Evolutionary conservation across 208 protist genomes (phyloP).

Genomic region (Trypanosoma melophagium): DNA sequence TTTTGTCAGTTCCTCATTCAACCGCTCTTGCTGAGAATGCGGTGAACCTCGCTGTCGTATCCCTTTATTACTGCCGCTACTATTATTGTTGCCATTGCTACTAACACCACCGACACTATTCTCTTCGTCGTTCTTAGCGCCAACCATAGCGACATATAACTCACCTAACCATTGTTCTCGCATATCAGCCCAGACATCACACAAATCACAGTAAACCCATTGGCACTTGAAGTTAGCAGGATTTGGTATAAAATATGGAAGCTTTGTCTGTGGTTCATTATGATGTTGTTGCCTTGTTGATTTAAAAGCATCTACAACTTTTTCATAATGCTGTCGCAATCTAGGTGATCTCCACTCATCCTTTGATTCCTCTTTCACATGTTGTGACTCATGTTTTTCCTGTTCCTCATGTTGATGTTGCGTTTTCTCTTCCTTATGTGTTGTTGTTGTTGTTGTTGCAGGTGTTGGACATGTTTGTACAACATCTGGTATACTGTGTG

Average conservation of each 20-base stretch:
- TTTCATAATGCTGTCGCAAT: constrained; percentile 17
- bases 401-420: not conserved
- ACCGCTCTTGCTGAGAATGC: constrained; percentile 18
- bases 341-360: constrained; percentile 29
- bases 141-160: constrained; percentile 33
- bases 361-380: not conserved
- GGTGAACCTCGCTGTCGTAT: not conserved
- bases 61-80: not conserved
- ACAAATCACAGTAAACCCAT: constrained; percentile 54
- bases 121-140: constrained; percentile 1
- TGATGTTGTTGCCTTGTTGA: not conserved
- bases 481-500: constrained; percentile 35
- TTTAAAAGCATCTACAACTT: constrained; percentile 19
- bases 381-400: not conserved
- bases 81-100: not conserved
- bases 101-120: not conserved
- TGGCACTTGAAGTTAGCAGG: constrained; percentile 61
- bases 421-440: not conserved
- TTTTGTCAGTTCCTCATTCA: constrained; percentile 57
- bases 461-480: constrained; percentile 22
- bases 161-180: constrained; percentile 46
- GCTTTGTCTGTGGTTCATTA: constrained; percentile 8
- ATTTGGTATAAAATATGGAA: constrained; percentile 66
- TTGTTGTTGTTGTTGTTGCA: not conserved
- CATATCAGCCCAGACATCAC: constrained; percentile 54